These are phyloP conservation scores for Lojkania enalia DNA, from an alignment of 2,329 filamentous ascomycete genomes.

Conservation along the genomic window DNA sequence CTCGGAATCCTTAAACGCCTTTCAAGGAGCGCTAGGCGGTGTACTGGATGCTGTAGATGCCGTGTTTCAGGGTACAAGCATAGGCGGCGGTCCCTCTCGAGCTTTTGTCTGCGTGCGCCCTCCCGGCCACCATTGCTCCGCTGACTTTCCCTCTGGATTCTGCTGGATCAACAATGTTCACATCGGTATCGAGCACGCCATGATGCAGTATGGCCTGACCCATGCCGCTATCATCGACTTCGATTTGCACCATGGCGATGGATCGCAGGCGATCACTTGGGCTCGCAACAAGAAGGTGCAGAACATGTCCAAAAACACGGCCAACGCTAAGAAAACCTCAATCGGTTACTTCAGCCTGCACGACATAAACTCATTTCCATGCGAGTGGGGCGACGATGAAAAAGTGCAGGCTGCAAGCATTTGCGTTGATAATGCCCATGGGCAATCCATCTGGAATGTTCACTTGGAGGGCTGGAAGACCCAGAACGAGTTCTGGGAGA, in stretches of 20 bases:
- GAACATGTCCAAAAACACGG: slow-evolving; percentile 68
- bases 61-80: slow-evolving; percentile 64
- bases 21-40: slow-evolving; percentile 89
- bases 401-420: slow-evolving; percentile 93
- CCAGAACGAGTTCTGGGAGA: slow-evolving; percentile 80
- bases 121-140: slow-evolving; percentile 93
- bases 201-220: slow-evolving; percentile 80
- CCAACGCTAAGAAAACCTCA: slow-evolving; percentile 76
- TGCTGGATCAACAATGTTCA: slow-evolving; percentile 99
- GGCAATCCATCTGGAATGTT: slow-evolving; percentile 94
- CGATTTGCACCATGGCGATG: slow-evolving; percentile 53
- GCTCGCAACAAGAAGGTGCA: slow-evolving; percentile 76
- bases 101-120: slow-evolving; percentile 93
- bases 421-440: slow-evolving; percentile 91
- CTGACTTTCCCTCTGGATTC: slow-evolving; percentile 87
- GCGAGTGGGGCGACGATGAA: slow-evolving; percentile 88
- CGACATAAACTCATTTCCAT: slow-evolving; percentile 98
- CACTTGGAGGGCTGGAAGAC: slow-evolving; percentile 88
- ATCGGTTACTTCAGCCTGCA: slow-evolving; percentile 97
- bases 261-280: slow-evolving; percentile 95
- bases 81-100: slow-evolving; percentile 62
- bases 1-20: slow-evolving; percentile 78
- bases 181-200: slow-evolving; percentile 87
- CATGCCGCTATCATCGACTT: slow-evolving; percentile 74
- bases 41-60: slow-evolving; percentile 91